Evolutionary conservation across 768 basidiomycete species (phyloP).

Genomic region (Hortiboletus campestris): DNA sequence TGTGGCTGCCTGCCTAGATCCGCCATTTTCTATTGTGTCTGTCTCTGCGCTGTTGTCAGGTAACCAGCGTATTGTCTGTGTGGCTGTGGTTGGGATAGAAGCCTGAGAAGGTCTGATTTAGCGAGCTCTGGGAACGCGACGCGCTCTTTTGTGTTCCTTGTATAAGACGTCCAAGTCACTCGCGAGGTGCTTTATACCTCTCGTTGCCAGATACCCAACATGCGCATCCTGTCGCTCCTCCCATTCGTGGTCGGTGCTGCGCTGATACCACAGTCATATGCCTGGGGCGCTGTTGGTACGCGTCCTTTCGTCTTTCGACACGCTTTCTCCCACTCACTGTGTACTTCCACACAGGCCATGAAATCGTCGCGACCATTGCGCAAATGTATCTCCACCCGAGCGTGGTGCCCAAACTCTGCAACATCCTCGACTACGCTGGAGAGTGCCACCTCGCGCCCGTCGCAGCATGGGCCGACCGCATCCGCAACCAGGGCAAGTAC

Average conservation of each 20-base stretch:
- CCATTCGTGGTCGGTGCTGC: constrained; percentile 8
- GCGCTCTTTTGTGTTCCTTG: background rate
- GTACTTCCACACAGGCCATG: constrained; percentile 57
- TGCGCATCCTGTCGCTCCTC: constrained; percentile 19
- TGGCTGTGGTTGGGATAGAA: constrained; percentile 8
- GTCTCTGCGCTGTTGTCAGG: background rate
- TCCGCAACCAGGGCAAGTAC: constrained; percentile 50
- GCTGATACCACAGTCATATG: constrained; percentile 28
- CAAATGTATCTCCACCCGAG: constrained; percentile 84
- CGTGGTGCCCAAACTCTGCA: constrained; percentile 63
- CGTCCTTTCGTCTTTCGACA: background rate
- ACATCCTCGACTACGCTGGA: constrained; percentile 54
- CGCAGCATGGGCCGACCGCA: constrained; percentile 85
- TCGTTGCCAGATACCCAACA: constrained; percentile 12
- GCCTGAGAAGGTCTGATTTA: constrained; percentile 7
- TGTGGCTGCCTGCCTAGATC: no score
- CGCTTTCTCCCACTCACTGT: background rate
- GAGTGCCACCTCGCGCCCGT: constrained; percentile 80
- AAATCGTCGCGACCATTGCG: constrained; percentile 92
- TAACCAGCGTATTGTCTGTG: background rate
- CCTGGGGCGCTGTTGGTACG: constrained; percentile 43
- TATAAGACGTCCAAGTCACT: constrained; percentile 3
- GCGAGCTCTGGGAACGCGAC: constrained; percentile 2
- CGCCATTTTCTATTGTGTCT: background rate
- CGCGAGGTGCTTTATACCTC: constrained; percentile 4